These are phyloP conservation scores for Takashimella koratensis DNA, from an alignment of 1,284 basidiomycete genomes.

Conservation along the genomic window DNA sequence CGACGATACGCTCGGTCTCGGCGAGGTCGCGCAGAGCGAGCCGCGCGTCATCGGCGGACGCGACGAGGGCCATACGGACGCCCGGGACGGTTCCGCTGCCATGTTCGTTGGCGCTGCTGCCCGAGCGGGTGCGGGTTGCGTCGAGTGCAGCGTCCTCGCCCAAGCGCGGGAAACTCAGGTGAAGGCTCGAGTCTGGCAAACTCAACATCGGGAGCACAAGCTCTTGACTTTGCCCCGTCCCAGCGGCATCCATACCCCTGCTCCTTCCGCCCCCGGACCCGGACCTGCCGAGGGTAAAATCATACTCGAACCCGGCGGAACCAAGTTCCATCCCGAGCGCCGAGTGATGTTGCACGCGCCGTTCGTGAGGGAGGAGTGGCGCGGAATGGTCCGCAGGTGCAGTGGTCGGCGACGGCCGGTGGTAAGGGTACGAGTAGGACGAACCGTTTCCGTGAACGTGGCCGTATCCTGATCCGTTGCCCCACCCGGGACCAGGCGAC, in stretches of 20 bases:
- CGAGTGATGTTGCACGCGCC: background rate
- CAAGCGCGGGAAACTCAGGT: constrained; percentile 32
- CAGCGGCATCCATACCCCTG: background rate
- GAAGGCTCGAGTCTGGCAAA: constrained; percentile 36
- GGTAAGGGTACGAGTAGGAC: background rate
- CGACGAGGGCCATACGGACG: constrained; percentile 26
- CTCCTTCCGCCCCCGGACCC: background rate
- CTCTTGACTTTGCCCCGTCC: constrained; percentile 9
- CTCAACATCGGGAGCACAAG: constrained; percentile 37
- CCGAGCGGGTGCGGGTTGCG: constrained; percentile 2
- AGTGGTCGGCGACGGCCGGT: background rate
- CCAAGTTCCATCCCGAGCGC: background rate
- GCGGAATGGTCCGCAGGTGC: background rate
- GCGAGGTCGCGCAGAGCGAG: constrained; percentile 23
- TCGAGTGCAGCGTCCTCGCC: constrained; percentile 5
- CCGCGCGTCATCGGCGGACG: constrained; percentile 18
- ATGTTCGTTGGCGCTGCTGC: too few species aligned
- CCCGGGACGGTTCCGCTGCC: too few species aligned
- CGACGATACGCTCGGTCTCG: constrained; percentile 25
- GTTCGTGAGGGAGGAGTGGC: background rate
- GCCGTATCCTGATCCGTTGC: background rate
- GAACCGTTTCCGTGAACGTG: background rate
- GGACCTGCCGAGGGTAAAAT: too few species aligned
- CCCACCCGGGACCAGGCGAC: constrained; percentile 5
- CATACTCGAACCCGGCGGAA: background rate